phyloP scores from a whole-genome alignment of 225 moss, liverwort and hornwort species.

The Marchantia paleacea region DNA sequence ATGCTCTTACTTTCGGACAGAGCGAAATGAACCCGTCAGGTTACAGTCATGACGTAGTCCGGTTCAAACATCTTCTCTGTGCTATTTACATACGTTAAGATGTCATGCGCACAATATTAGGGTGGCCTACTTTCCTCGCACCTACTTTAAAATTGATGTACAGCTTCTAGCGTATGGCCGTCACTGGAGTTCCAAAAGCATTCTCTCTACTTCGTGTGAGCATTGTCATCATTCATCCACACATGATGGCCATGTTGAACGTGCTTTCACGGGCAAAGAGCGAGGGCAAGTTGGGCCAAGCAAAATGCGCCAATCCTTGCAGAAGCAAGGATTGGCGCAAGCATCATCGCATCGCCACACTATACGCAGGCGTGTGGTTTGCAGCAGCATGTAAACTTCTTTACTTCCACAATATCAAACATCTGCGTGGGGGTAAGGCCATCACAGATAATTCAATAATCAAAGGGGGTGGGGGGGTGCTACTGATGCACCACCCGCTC shows the following conservation, averaged over 20 bases:
- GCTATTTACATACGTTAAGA: too few species aligned
- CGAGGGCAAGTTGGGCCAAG: neutral
- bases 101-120: too few species aligned
- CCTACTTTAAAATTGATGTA: too few species aligned
- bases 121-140: too few species aligned
- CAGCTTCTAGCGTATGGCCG: too few species aligned
- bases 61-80: too few species aligned
- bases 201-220: neutral
- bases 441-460: constrained; percentile 40
- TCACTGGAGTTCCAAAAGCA: too few species aligned
- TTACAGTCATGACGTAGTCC: too few species aligned
- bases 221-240: neutral
- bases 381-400: constrained; percentile 34
- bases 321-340: neutral
- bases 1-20: too few species aligned
- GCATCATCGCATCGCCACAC: too few species aligned
- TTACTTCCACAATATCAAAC: constrained; percentile 41
- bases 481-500: constrained; percentile 21
- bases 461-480: constrained; percentile 22
- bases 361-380: neutral
- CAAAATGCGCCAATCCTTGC: neutral
- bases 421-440: constrained; percentile 33
- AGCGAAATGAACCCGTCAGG: too few species aligned
- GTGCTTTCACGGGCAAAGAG: neutral
- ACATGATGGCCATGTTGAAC: neutral